phyloP scores from a whole-genome alignment of 2,329 filamentous ascomycete species.

The Colletotrichum filicis region DNA sequence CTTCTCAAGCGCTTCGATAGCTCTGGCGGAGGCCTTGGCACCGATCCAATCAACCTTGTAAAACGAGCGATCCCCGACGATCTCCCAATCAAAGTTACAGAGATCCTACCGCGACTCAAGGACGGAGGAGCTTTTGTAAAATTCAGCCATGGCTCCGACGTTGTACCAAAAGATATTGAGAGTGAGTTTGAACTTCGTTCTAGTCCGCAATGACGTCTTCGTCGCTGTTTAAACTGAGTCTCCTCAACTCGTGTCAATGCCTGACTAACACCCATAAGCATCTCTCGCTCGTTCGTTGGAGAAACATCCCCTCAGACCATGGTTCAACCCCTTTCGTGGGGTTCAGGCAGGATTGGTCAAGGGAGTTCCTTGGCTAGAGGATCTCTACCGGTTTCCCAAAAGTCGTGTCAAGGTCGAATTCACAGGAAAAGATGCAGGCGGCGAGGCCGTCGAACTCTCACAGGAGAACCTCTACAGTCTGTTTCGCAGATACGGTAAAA shows the following conservation, averaged over 20 bases:
- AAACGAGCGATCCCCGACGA: constrained; percentile 72
- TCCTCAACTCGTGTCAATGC: background rate
- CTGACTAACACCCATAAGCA: constrained; percentile 42
- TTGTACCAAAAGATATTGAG: constrained; percentile 55
- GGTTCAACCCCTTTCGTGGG: constrained; percentile 85
- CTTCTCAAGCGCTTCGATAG: constrained; percentile 64
- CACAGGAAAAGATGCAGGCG: constrained; percentile 77
- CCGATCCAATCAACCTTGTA: constrained; percentile 65
- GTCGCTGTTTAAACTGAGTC: background rate
- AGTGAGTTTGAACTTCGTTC: constrained; percentile 40
- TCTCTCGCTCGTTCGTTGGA: constrained; percentile 70
- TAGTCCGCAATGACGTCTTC: too few species aligned
- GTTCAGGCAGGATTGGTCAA: constrained; percentile 80
- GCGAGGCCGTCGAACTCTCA: constrained; percentile 78
- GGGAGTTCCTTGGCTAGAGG: constrained; percentile 93
- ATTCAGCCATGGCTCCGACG: constrained; percentile 65
- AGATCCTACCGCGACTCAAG: constrained; percentile 85
- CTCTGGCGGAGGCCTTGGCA: constrained; percentile 54
- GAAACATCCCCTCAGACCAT: constrained; percentile 81
- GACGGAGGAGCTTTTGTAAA: constrained; percentile 96
- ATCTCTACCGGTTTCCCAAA: constrained; percentile 85
- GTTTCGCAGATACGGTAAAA: constrained; percentile 90
- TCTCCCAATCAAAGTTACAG: constrained; percentile 76
- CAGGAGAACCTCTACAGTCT: constrained; percentile 89
- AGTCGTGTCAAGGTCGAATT: constrained; percentile 86